These are phyloP conservation scores for Globisporangium recalcitrans DNA, from an alignment of 352 stramenopile species.

Conservation along the genomic window DNA sequence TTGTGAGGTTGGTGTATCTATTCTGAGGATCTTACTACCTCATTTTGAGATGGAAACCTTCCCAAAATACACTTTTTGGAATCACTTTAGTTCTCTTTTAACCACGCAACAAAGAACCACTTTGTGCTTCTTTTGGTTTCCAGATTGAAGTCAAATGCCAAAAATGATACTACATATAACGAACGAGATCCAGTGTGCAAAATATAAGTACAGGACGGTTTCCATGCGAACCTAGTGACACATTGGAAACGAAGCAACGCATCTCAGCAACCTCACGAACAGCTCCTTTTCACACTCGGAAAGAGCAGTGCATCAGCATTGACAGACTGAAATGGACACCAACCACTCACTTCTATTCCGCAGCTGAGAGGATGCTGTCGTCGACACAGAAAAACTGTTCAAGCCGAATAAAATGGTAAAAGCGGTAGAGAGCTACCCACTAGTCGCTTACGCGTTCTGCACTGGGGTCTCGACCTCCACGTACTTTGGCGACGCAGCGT, in stretches of 20 bases:
- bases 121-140: no score
- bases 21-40: no score
- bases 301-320: background rate
- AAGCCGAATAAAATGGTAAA: background rate
- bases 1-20: no score
- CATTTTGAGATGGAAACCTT: no score
- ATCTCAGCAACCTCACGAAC: background rate
- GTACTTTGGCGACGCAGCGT: slow-evolving; percentile 8
- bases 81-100: no score
- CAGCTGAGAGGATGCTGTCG: background rate
- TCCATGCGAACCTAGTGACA: background rate
- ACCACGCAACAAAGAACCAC: no score
- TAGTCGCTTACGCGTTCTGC: background rate
- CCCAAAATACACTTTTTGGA: no score
- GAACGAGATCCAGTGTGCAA: no score
- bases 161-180: no score
- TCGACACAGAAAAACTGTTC: background rate
- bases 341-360: background rate
- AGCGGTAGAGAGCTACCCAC: background rate
- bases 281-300: background rate
- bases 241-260: no score
- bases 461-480: background rate
- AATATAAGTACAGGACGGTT: background rate
- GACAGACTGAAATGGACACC: background rate
- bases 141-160: no score